These are phyloP conservation scores for Xylaria arbuscula DNA, from an alignment of 2,329 filamentous ascomycete genomes.

Conservation along the genomic window DNA sequence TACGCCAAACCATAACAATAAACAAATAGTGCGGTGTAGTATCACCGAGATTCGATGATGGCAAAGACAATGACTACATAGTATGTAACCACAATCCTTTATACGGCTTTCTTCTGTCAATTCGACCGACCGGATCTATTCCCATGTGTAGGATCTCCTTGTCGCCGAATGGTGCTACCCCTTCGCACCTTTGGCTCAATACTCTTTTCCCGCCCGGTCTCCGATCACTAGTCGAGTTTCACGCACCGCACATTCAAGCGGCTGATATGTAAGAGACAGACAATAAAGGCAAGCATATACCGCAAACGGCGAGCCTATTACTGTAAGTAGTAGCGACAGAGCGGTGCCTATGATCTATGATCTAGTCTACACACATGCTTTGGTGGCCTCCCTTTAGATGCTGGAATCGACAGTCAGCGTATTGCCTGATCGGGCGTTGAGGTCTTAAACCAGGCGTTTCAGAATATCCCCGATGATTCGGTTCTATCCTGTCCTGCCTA, in stretches of 20 bases:
- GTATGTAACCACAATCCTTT: neutral
- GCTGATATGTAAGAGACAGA: conserved; percentile 13
- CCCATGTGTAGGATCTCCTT: conserved; percentile 6
- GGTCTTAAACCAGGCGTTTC: conserved; percentile 42
- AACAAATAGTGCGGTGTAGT: conserved; percentile 3
- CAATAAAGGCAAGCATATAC: conserved; percentile 13
- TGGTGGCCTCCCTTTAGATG: conserved; percentile 19
- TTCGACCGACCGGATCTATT: conserved; percentile 6
- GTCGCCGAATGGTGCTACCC: conserved; percentile 3
- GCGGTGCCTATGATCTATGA: conserved; percentile 2
- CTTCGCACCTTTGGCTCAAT: conserved; percentile 16
- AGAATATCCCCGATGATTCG: conserved; percentile 40
- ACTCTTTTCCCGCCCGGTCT: conserved; percentile 21
- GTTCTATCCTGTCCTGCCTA: conserved; percentile 26
- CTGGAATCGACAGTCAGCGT: conserved; percentile 38
- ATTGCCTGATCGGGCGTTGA: conserved; percentile 40
- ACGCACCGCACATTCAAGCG: conserved; percentile 25
- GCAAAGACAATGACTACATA: neutral
- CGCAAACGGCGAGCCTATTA: neutral
- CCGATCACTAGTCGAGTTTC: conserved; percentile 24
- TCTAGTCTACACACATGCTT: conserved; percentile 11
- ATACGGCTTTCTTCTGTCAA: conserved; percentile 13
- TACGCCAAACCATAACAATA: conserved; percentile 1
- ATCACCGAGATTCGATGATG: neutral
- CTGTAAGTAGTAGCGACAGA: conserved; percentile 4